Evolutionary conservation across 805 yeast species (phyloP).

Genomic region (Kodamaea jinghongensis): DNA sequence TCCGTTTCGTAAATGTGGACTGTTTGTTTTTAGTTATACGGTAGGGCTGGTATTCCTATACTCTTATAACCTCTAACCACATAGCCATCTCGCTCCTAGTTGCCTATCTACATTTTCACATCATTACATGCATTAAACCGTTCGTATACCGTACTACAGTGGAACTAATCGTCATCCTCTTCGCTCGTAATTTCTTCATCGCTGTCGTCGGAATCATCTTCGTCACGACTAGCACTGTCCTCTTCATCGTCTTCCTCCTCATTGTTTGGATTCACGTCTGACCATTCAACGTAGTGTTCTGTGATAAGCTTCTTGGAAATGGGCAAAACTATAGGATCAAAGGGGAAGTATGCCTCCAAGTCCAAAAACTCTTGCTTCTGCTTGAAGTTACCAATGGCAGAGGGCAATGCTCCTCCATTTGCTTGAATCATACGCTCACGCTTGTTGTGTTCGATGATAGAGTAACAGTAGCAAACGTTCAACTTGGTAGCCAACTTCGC

Average conservation of each 20-base stretch:
- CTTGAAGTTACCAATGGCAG: slow-evolving; percentile 41
- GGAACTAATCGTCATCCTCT: too few species aligned
- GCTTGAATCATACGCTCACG: slow-evolving; percentile 57
- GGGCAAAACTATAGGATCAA: slow-evolving; percentile 83
- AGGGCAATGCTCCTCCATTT: slow-evolving; percentile 30
- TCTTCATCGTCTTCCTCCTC: slow-evolving; percentile 62
- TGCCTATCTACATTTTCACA: too few species aligned
- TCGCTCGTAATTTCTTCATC: slow-evolving; percentile 23
- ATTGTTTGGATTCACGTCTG: slow-evolving; percentile 43
- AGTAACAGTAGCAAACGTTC: slow-evolving; percentile 88
- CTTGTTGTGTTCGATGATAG: slow-evolving; percentile 87
- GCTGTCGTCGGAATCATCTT: slow-evolving; percentile 24
- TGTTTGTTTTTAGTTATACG: too few species aligned
- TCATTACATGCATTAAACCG: too few species aligned
- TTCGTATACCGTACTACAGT: not conserved
- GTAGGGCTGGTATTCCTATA: too few species aligned
- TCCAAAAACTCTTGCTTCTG: slow-evolving; percentile 82
- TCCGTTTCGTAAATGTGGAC: too few species aligned
- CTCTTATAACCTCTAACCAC: too few species aligned
- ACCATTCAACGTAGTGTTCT: slow-evolving; percentile 71
- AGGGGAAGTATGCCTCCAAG: slow-evolving; percentile 93
- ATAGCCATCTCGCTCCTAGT: too few species aligned
- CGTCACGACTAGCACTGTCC: slow-evolving; percentile 29
- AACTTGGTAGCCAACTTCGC: slow-evolving; percentile 89
- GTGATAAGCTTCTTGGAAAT: slow-evolving; percentile 53